phyloP scores from a whole-genome alignment of 805 yeast genomes.

The Ogataea angusta region DNA sequence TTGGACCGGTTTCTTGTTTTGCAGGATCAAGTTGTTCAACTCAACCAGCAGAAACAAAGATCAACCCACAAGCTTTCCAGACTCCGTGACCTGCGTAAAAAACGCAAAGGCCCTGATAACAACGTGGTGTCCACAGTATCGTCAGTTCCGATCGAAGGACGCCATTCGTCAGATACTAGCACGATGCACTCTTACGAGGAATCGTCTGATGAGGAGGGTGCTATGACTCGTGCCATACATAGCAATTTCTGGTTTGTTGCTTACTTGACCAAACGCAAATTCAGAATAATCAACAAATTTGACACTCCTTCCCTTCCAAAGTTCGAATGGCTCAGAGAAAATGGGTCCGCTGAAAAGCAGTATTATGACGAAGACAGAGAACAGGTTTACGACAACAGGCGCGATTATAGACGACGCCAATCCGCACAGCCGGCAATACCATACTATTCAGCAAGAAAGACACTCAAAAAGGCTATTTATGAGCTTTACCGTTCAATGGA shows the following conservation, averaged over 20 bases:
- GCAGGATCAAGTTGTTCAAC: constrained; percentile 65
- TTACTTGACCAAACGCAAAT: constrained; percentile 24
- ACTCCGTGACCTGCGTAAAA: constrained; percentile 13
- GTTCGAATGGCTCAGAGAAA: constrained; percentile 32
- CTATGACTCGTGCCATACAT: constrained; percentile 4
- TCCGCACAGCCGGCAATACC: constrained; percentile 38
- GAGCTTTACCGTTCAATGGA: constrained; percentile 76
- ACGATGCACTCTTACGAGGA: constrained; percentile 10
- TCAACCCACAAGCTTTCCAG: constrained; percentile 20
- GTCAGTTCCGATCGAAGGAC: constrained; percentile 1
- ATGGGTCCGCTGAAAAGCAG: constrained; percentile 32
- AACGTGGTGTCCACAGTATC: not conserved
- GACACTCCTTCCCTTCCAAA: constrained; percentile 43
- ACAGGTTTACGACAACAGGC: constrained; percentile 24
- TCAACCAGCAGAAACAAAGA: constrained; percentile 48
- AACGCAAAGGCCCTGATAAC: constrained; percentile 1
- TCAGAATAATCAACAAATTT: constrained; percentile 32
- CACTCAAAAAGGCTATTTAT: constrained; percentile 61
- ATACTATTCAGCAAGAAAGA: constrained; percentile 61
- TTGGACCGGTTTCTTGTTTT: constrained; percentile 56
- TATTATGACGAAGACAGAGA: constrained; percentile 34
- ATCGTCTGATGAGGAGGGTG: constrained; percentile 15
- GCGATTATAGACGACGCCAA: constrained; percentile 47
- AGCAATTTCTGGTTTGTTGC: constrained; percentile 19
- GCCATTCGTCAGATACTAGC: constrained; percentile 1